Conservation (phyloP, 352 stramenopile genomes). For the Phytophthora sp. region DNA sequence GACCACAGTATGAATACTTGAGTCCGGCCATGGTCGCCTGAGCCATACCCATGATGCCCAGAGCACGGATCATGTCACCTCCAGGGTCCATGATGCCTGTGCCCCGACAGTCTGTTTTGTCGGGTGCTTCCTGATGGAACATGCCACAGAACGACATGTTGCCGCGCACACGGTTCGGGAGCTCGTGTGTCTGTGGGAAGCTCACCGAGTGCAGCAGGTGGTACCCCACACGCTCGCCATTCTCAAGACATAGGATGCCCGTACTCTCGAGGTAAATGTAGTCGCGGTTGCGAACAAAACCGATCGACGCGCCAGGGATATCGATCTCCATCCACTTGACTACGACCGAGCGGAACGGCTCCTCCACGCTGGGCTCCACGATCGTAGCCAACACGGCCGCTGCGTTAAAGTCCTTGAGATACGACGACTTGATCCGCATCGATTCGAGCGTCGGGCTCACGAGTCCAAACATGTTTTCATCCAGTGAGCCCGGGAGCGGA, state of each 20-base stretch:
- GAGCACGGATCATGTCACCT: constrained; percentile 25
- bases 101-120: constrained; percentile 28
- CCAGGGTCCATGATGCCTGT: constrained; percentile 34
- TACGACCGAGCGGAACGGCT: constrained; percentile 47
- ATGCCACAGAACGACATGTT: constrained; percentile 54
- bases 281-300: constrained; percentile 35
- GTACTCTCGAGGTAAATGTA: constrained; percentile 36
- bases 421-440: constrained; percentile 43
- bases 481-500: constrained; percentile 31
- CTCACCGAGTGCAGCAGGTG: constrained; percentile 36
- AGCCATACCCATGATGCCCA: constrained; percentile 29
- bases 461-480: constrained; percentile 53
- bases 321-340: constrained; percentile 51
- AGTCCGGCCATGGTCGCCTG: constrained; percentile 31
- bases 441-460: constrained; percentile 40
- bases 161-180: constrained; percentile 35
- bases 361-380: constrained; percentile 45
- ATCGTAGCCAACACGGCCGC: constrained; percentile 53
- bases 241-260: constrained; percentile 26
- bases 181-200: constrained; percentile 36
- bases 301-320: constrained; percentile 24
- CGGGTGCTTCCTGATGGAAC: constrained; percentile 31
- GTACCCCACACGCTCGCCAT: constrained; percentile 34
- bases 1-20: constrained; percentile 40
- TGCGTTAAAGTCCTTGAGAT: constrained; percentile 39